Percentiles rank a stretch among this genome's conserved stretches.
These are phyloP conservation scores for Vicia sativa DNA, from an alignment of 306 rosid genomes.

Conservation along the genomic window DNA sequence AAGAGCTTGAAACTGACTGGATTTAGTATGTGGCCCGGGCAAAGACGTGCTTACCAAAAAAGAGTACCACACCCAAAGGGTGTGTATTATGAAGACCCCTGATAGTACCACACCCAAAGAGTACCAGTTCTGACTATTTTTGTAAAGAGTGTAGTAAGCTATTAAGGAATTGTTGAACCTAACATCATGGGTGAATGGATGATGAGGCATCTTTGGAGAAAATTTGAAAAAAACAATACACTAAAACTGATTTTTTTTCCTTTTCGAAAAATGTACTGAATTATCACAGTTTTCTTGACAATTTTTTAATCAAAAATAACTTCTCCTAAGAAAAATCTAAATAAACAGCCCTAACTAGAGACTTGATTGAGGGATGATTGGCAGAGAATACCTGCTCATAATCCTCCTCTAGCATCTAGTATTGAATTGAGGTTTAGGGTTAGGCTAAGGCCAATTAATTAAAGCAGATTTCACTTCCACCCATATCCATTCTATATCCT, in stretches of 20 bases:
- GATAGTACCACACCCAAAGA: background rate
- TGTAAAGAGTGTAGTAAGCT: background rate
- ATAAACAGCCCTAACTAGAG: background rate
- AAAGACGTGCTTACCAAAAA: background rate
- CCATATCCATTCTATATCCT: too few species aligned
- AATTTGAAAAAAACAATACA: too few species aligned
- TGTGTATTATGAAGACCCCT: too few species aligned
- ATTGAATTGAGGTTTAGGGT: background rate
- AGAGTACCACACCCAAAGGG: too few species aligned
- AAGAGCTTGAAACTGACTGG: constrained; percentile 3
- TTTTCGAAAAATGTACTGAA: too few species aligned
- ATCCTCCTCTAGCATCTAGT: background rate
- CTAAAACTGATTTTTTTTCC: too few species aligned
- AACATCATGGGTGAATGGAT: too few species aligned
- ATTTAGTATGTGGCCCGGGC: background rate
- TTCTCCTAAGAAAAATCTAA: too few species aligned
- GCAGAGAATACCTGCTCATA: background rate
- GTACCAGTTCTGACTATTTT: background rate
- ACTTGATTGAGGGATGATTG: constrained; percentile 10
- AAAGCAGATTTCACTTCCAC: background rate
- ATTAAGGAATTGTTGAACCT: too few species aligned
- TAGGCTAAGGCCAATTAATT: background rate
- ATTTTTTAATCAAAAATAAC: too few species aligned
- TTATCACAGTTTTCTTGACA: too few species aligned
- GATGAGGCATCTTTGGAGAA: too few species aligned